phyloP scores from a whole-genome alignment of 2,329 filamentous ascomycete species.

The Epichloe scottii region DNA sequence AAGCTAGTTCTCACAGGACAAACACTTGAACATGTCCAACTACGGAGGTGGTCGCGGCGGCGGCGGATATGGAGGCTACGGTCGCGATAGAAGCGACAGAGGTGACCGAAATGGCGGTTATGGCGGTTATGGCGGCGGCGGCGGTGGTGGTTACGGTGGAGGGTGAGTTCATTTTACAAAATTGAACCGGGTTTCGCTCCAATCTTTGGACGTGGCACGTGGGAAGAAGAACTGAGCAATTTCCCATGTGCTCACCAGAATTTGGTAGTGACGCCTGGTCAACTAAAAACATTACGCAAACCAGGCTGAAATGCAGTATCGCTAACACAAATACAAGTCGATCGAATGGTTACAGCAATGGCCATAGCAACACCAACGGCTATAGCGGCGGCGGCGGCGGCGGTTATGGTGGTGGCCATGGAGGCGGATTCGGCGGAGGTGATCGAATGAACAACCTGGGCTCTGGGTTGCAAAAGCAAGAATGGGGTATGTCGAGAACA shows the following conservation, averaged over 20 bases:
- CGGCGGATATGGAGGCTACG: constrained; percentile 23
- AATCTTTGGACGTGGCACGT: background rate
- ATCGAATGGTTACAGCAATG: constrained; percentile 23
- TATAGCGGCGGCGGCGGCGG: constrained; percentile 25
- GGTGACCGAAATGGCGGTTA: constrained; percentile 31
- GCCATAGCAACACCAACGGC: constrained; percentile 13
- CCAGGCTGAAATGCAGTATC: background rate
- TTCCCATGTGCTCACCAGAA: background rate
- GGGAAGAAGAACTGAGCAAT: background rate
- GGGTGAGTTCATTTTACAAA: constrained; percentile 21
- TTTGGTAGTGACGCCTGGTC: background rate
- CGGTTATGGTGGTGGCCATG: constrained; percentile 20
- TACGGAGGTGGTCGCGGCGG: constrained; percentile 25
- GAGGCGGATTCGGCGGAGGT: constrained; percentile 53
- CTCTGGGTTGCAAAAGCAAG: constrained; percentile 72
- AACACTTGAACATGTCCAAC: constrained; percentile 31
- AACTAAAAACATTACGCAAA: background rate
- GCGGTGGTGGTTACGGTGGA: constrained; percentile 22
- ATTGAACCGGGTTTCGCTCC: background rate
- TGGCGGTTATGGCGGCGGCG: constrained; percentile 22
- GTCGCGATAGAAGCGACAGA: constrained; percentile 32
- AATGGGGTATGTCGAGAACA: constrained; percentile 59
- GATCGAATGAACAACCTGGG: constrained; percentile 93
- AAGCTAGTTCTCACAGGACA: background rate
- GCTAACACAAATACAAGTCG: constrained; percentile 34